Conservation (phyloP, 2,329 filamentous ascomycete species). For the Arthrobotrys conoides region DNA sequence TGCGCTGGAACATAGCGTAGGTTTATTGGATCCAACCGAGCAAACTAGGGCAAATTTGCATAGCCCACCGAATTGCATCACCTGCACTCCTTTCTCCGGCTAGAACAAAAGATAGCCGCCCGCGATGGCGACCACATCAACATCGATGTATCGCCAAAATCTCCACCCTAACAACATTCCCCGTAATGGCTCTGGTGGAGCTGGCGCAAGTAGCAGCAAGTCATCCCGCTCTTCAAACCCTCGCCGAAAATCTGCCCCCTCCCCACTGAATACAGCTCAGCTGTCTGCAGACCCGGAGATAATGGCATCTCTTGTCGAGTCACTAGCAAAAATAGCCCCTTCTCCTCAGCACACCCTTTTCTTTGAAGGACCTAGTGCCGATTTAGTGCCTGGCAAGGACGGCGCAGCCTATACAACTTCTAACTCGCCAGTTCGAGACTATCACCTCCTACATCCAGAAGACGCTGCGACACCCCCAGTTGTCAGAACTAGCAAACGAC, state of each 20-base stretch:
- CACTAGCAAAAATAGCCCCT: slow-evolving; percentile 64
- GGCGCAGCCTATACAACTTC: slow-evolving; percentile 46
- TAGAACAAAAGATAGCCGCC: slow-evolving; percentile 47
- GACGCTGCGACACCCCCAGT: slow-evolving; percentile 78
- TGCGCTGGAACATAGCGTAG: slow-evolving; percentile 55
- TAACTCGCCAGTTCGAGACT: slow-evolving; percentile 58
- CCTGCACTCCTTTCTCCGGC: slow-evolving; percentile 54
- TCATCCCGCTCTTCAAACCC: slow-evolving; percentile 54
- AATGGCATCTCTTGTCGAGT: slow-evolving; percentile 64
- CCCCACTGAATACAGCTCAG: slow-evolving; percentile 58
- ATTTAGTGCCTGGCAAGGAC: slow-evolving; percentile 52
- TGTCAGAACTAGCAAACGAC: slow-evolving; percentile 84
- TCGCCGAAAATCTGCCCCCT: slow-evolving; percentile 57
- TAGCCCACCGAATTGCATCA: slow-evolving; percentile 53
- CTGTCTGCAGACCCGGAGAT: slow-evolving; percentile 63
- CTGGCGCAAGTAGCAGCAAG: slow-evolving; percentile 40
- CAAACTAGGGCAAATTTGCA: slow-evolving; percentile 57
- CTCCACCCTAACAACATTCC: slow-evolving; percentile 60
- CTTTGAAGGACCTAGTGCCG: slow-evolving; percentile 63
- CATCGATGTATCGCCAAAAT: slow-evolving; percentile 59
- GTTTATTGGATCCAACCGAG: slow-evolving; percentile 53
- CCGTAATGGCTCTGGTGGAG: slow-evolving; percentile 51
- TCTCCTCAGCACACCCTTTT: slow-evolving; percentile 63
- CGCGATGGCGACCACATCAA: slow-evolving; percentile 57
- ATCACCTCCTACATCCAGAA: slow-evolving; percentile 70